Evolutionary conservation across 495 filamentous ascomycete genomes (phyloP).

Genomic region (Aspergillus sclerotioniger): DNA sequence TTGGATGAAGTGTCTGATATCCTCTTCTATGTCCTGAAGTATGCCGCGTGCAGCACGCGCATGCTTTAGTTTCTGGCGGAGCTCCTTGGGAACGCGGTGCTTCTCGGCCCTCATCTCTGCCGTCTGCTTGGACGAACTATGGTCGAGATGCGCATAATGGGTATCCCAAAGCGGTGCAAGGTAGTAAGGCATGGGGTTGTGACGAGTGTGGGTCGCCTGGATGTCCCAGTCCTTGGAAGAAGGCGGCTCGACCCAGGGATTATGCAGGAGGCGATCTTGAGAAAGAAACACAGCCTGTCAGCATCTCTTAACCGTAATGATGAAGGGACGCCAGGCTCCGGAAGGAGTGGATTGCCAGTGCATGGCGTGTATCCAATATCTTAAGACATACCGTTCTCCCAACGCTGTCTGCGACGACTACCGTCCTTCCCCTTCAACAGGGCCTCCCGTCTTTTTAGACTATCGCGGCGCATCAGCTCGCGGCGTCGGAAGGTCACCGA

Average conservation of each 20-base stretch:
- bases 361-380: no score
- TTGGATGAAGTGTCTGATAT: constrained; percentile 59
- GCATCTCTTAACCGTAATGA: constrained; percentile 4
- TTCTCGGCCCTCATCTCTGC: constrained; percentile 39
- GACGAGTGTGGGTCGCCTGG: constrained; percentile 72
- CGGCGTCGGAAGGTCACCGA: constrained; percentile 42
- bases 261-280: constrained; percentile 78
- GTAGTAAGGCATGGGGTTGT: constrained; percentile 77
- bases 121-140: constrained; percentile 37
- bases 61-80: constrained; percentile 64
- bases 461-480: constrained; percentile 56
- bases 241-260: constrained; percentile 83
- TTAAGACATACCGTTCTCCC: constrained; percentile 82
- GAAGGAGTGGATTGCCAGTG: not conserved
- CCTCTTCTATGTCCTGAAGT: constrained; percentile 63
- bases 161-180: constrained; percentile 85
- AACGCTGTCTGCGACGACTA: constrained; percentile 79
- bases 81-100: constrained; percentile 46
- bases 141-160: constrained; percentile 51
- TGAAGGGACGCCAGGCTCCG: not conserved
- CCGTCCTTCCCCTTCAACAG: constrained; percentile 90
- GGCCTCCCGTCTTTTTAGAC: constrained; percentile 68
- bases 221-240: constrained; percentile 77
- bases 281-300: constrained; percentile 14
- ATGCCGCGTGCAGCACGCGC: constrained; percentile 65